Base-by-base conservation (phyloP, 2,329 filamentous ascomycete species). In the Ophiostoma fasciatum region DNA sequence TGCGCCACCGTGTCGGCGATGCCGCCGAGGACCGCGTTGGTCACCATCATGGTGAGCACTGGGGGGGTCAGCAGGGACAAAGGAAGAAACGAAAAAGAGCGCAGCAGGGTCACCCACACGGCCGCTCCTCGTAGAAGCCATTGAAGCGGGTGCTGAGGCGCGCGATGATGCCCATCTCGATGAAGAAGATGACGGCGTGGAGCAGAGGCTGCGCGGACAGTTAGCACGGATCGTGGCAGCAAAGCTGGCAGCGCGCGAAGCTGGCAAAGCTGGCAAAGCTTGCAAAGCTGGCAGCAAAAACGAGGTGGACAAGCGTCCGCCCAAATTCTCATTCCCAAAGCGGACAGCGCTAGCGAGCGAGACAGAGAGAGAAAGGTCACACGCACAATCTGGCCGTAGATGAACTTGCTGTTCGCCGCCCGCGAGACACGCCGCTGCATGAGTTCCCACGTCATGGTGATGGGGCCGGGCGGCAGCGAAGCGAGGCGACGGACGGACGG, bases 11-110 rank as follows among this genome's bases (percentile, higher is more conserved):
- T 96, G 59, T 98, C 90, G 58, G 90, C 90, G 48, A 98, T 79
- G 49, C 90, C 90, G 61, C 84, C 85, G 40, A 98, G 75, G 38
- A 96, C 79, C 47, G 90, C 82, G 63, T 98, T 98, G 56, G 88
- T 94, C 53, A 94, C 83, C 88, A 98, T 98, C 60, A 93, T 98
- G 43, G 90, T 98, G 51, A 98, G 73, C 28, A 98, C 82, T 53
- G 21, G 23, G 38, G 32, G 35, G 44, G 31, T 33, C 18, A 39
- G 14, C 12, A 25, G 25, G 4, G 20, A 35, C 11, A 23, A 10
- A 19, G 13, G 8, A 18, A 22, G 30, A 22, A 8, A 5, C 10
- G 11, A 13, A 13, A 31, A 7, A 25, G n/a, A 9, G 19, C 21
- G 11, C 7, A 13, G 26, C 4, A 25, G n/a, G 12, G 19, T 22